These are phyloP conservation scores for Yamadazyma ubonensis DNA, from an alignment of 805 yeast genomes.

Conservation along the genomic window DNA sequence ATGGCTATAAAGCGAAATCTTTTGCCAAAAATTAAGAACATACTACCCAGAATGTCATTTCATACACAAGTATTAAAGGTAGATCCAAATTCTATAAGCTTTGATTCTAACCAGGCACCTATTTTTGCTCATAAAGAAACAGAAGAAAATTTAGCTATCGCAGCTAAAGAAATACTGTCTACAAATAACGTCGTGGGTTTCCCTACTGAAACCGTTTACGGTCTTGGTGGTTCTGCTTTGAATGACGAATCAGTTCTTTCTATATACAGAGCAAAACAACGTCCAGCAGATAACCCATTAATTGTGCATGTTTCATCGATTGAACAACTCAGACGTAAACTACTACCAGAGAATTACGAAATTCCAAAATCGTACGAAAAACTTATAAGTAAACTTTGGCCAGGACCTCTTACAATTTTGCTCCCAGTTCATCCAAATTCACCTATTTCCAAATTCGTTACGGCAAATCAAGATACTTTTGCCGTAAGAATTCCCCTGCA, in stretches of 20 bases:
- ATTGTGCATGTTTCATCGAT: constrained; percentile 84
- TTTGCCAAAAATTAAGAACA: background rate
- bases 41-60: constrained; percentile 12
- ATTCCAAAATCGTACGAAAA: constrained; percentile 70
- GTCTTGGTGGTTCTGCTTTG: constrained; percentile 86
- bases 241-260: constrained; percentile 68
- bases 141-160: constrained; percentile 48
- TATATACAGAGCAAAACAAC: constrained; percentile 83
- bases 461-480: constrained; percentile 85
- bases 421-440: constrained; percentile 55
- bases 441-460: constrained; percentile 69
- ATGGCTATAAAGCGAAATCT: constrained; percentile 4
- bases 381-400: constrained; percentile 78
- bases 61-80: constrained; percentile 50
- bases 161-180: constrained; percentile 53
- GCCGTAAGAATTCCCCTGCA: constrained; percentile 89
- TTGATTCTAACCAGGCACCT: constrained; percentile 43
- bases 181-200: constrained; percentile 75
- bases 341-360: constrained; percentile 47
- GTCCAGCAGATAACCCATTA: constrained; percentile 95
- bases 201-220: constrained; percentile 97
- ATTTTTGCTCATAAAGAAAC: constrained; percentile 54
- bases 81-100: constrained; percentile 50
- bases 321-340: constrained; percentile 62
- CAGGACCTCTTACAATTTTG: constrained; percentile 90